Percentiles rank a stretch among this genome's conserved stretches.
phyloP scores from a whole-genome alignment of 768 basidiomycete species.

The Collybia sordida region DNA sequence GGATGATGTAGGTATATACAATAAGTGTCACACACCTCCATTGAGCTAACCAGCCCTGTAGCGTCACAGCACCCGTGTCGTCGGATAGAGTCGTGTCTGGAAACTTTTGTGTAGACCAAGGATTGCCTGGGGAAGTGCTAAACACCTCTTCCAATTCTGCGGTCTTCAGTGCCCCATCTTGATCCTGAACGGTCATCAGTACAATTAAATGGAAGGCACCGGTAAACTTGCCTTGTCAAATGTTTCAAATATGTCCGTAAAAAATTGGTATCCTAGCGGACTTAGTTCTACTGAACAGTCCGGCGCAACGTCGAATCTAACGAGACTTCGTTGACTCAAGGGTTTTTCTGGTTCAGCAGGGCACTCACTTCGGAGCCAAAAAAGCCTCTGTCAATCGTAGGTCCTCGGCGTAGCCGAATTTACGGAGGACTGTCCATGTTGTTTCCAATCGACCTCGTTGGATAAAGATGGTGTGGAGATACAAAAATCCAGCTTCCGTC shows the following conservation, averaged over 20 bases:
- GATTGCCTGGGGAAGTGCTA: constrained; percentile 93
- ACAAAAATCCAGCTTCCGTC: constrained; percentile 91
- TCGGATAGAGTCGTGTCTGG: constrained; percentile 88
- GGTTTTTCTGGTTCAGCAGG: neutral
- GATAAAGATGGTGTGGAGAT: constrained; percentile 95
- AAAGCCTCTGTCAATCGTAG: constrained; percentile 86
- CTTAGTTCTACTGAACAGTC: constrained; percentile 96
- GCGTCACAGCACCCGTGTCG: constrained; percentile 86
- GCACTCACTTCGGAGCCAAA: constrained; percentile 79
- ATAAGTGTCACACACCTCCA: constrained; percentile 71
- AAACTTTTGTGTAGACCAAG: constrained; percentile 92
- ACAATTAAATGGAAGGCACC: neutral
- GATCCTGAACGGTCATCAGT: constrained; percentile 55
- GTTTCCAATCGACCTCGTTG: constrained; percentile 94
- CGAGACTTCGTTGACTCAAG: constrained; percentile 1
- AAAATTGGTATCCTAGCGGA: constrained; percentile 93
- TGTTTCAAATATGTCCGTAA: constrained; percentile 93
- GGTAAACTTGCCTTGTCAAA: constrained; percentile 74
- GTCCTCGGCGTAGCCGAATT: constrained; percentile 96
- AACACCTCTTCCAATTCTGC: constrained; percentile 87
- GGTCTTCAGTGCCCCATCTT: constrained; percentile 88
- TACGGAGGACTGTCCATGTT: constrained; percentile 94
- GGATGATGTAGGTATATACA: neutral
- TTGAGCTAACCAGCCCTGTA: constrained; percentile 97
- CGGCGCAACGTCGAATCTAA: constrained; percentile 86